A percentile compares a stretch with the other conserved stretches of the same genome.
Evolutionary conservation across 164 flowering plant species (phyloP).

Genomic region (Aristolochia fimbriata): DNA sequence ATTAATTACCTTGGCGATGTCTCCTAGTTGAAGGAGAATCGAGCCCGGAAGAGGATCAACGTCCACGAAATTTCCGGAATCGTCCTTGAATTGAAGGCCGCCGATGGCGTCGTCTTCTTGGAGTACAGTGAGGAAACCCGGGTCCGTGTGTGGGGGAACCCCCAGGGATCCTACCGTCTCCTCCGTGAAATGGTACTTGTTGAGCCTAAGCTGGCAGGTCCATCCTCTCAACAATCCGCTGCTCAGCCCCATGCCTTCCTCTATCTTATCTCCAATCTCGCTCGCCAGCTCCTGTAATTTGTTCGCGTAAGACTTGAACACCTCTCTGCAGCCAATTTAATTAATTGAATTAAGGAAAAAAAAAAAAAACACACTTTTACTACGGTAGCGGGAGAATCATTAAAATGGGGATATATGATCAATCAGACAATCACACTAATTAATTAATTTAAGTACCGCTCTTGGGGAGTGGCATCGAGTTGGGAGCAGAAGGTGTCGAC

Average conservation of each 20-base stretch:
- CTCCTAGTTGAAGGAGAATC: conserved; percentile 68
- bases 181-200: conserved; percentile 59
- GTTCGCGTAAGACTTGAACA: conserved; percentile 32
- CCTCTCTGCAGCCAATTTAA: conserved; percentile 27
- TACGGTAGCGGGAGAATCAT: no score
- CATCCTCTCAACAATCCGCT: conserved; percentile 32
- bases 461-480: conserved; percentile 36
- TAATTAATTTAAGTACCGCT: conserved; percentile 36
- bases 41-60: conserved; percentile 54
- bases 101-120: conserved; percentile 71
- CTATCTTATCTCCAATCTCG: conserved; percentile 36
- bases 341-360: no score
- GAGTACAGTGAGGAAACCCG: conserved; percentile 69
- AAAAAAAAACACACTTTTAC: no score
- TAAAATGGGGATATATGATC: neutral
- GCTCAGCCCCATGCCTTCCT: conserved; percentile 32
- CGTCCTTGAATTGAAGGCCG: conserved; percentile 66
- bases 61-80: conserved; percentile 28
- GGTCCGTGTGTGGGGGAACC: conserved; percentile 57
- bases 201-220: conserved; percentile 70
- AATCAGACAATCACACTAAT: no score
- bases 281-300: conserved; percentile 31
- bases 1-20: conserved; percentile 54
- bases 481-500: conserved; percentile 41
- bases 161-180: conserved; percentile 47